Percentiles rank a stretch among this genome's conserved stretches.
These are phyloP conservation scores for Schizopora paradoxa DNA, from an alignment of 1,284 basidiomycete genomes.

Conservation along the genomic window DNA sequence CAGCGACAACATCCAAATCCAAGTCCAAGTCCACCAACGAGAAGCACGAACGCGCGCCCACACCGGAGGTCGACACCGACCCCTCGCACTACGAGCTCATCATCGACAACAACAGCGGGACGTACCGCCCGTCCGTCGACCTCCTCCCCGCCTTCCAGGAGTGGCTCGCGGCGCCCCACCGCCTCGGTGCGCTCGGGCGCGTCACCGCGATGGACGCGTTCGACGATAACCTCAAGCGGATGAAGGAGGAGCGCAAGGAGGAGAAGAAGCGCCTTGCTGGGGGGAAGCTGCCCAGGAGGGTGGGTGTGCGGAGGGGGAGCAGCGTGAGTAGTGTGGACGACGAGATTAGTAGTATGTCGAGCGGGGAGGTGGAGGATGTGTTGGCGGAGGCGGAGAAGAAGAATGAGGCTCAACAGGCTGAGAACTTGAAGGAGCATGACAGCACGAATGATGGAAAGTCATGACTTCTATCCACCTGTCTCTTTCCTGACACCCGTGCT, in stretches of 20 bases:
- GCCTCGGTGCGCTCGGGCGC: constrained; percentile 30
- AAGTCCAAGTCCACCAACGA: no score
- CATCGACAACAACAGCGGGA: constrained; percentile 47
- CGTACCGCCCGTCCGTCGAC: constrained; percentile 40
- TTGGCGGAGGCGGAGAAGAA: constrained; percentile 9
- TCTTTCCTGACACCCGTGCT: no score
- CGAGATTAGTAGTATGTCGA: constrained; percentile 12
- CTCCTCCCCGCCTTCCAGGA: constrained; percentile 34
- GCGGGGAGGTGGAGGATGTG: constrained; percentile 15
- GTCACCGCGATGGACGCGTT: constrained; percentile 29
- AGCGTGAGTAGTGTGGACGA: constrained; percentile 15
- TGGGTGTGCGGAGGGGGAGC: constrained; percentile 7
- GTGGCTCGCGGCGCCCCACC: constrained; percentile 29
- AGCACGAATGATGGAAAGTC: no score
- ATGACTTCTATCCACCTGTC: no score
- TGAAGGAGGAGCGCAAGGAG: constrained; percentile 29
- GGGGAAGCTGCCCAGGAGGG: constrained; percentile 11
- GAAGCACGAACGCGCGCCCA: constrained; percentile 5
- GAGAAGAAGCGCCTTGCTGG: constrained; percentile 21
- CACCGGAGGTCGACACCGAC: constrained; percentile 27
- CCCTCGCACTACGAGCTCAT: constrained; percentile 41
- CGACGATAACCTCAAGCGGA: constrained; percentile 24
- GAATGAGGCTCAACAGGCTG: no score
- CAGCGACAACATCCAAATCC: no score
- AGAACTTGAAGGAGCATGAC: no score